phyloP scores from a whole-genome alignment of 768 basidiomycete species.

The Auriscalpium vulgare region DNA sequence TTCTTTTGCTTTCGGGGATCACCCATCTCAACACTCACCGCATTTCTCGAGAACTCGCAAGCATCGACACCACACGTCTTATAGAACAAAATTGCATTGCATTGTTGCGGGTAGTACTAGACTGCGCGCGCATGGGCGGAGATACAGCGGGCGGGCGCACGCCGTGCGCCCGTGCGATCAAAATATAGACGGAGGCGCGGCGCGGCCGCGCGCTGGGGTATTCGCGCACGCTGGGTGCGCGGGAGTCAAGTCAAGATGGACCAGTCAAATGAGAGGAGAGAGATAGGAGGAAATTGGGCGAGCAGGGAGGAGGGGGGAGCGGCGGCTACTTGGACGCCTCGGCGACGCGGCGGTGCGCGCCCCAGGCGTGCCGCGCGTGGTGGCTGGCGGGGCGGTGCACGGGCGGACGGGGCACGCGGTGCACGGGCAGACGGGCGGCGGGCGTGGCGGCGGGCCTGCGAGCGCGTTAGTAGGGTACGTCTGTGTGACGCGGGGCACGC shows the following conservation, averaged over 20 bases:
- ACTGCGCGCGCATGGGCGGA: no score
- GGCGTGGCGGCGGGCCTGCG: background rate
- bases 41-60: no score
- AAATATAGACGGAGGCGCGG: background rate
- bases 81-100: no score
- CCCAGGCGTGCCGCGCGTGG: background rate
- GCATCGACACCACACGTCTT: no score
- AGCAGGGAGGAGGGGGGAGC: background rate
- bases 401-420: background rate
- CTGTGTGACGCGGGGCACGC: background rate
- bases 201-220: background rate
- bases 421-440: background rate
- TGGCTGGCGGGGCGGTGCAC: background rate
- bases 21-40: no score
- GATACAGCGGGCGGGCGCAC: background rate
- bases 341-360: background rate
- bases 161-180: background rate
- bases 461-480: background rate
- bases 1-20: no score
- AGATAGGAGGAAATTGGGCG: background rate
- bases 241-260: background rate
- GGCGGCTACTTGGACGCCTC: background rate
- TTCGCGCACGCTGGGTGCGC: background rate
- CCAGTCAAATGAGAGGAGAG: background rate
- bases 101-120: no score